Evolutionary conservation across 768 basidiomycete genomes (phyloP).

Genomic region (Pisolithus microcarpus): DNA sequence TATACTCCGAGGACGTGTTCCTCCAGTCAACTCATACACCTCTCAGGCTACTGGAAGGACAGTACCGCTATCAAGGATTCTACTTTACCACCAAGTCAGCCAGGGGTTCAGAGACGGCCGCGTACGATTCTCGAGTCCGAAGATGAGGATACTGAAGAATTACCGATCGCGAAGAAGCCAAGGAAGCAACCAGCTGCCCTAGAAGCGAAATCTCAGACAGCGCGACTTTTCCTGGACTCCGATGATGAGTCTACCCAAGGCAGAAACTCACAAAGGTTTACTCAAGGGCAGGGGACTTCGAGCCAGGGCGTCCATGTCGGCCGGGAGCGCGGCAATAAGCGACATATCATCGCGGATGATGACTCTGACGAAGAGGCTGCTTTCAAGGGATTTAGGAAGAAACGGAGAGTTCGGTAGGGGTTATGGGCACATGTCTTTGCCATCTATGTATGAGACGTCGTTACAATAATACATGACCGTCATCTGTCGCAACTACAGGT

Average conservation of each 20-base stretch:
- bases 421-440: neutral
- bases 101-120: slow-evolving; percentile 16
- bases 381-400: slow-evolving; percentile 56
- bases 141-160: slow-evolving; percentile 22
- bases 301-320: neutral
- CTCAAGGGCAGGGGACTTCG: slow-evolving; percentile 5
- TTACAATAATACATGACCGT: neutral
- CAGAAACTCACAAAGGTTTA: neutral
- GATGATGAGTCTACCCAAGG: slow-evolving; percentile 32
- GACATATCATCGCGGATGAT: slow-evolving; percentile 45
- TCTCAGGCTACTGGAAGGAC: slow-evolving; percentile 53
- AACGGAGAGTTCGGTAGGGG: slow-evolving; percentile 11
- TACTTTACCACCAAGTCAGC: slow-evolving; percentile 15
- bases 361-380: slow-evolving; percentile 66
- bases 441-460: neutral
- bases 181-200: slow-evolving; percentile 9
- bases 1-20: neutral
- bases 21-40: neutral
- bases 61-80: slow-evolving; percentile 15
- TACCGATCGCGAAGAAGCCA: slow-evolving; percentile 9
- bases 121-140: slow-evolving; percentile 36
- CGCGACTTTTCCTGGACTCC: slow-evolving; percentile 46
- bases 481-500: slow-evolving; percentile 1
- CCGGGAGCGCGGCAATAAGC: slow-evolving; percentile 13
- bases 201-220: slow-evolving; percentile 25